Evolutionary conservation across 2,329 filamentous ascomycete genomes (phyloP).

Genomic region (Talaromyces verruculosus): DNA sequence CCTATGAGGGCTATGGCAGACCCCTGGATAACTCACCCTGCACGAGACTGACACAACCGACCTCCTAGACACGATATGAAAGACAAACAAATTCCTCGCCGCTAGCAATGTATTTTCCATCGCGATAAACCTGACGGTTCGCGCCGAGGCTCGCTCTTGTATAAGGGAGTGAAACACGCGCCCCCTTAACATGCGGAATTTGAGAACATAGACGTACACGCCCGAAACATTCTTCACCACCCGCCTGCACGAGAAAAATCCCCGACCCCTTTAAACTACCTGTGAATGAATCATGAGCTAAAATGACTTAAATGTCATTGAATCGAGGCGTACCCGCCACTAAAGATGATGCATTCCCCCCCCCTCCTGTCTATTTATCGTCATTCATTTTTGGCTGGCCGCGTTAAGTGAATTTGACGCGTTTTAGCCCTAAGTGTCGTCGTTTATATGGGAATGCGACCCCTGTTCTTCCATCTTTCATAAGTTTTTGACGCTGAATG

Average conservation of each 20-base stretch:
- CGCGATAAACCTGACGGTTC: background rate
- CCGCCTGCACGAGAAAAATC: background rate
- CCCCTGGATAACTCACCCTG: conserved; percentile 4
- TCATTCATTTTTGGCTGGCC: conserved; percentile 3
- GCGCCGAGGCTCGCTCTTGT: conserved; percentile 1
- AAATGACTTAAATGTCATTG: background rate
- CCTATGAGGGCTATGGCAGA: background rate
- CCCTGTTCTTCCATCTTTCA: background rate
- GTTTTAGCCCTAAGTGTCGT: conserved; percentile 19
- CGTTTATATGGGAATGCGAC: conserved; percentile 22
- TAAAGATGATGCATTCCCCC: conserved; percentile 23
- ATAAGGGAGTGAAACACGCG: background rate
- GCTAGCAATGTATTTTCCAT: too few species aligned
- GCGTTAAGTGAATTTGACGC: conserved; percentile 18
- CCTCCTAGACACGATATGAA: background rate
- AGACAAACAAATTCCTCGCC: background rate
- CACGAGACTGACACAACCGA: background rate
- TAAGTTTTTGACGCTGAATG: background rate
- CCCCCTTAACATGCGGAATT: conserved; percentile 12
- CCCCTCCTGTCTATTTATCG: conserved; percentile 18
- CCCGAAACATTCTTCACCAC: conserved; percentile 19
- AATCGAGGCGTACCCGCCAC: conserved; percentile 15
- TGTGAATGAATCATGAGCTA: background rate
- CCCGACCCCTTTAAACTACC: conserved; percentile 7
- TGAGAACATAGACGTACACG: background rate